These are phyloP conservation scores for Chlorella sp. DNA, from an alignment of 139 green algal genomes.

Conservation along the genomic window DNA sequence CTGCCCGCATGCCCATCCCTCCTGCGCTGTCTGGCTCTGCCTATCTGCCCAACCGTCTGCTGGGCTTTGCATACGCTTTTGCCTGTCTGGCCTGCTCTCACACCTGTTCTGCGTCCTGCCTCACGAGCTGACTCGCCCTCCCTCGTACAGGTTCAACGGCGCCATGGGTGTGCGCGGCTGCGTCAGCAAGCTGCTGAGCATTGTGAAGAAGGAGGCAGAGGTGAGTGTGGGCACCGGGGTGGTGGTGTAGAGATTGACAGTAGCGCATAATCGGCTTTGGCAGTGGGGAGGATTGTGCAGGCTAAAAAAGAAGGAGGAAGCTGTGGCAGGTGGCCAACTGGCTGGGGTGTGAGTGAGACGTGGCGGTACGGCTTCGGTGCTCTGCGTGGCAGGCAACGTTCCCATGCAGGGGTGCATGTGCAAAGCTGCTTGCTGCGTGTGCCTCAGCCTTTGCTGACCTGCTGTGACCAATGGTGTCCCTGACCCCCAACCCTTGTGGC, in stretches of 20 bases:
- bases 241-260: not conserved
- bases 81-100: not conserved
- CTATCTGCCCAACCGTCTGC: too few relatives aligned
- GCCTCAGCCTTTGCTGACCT: too few relatives aligned
- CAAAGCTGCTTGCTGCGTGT: too few relatives aligned
- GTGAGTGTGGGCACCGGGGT: not conserved
- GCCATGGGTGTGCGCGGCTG: constrained; percentile 24
- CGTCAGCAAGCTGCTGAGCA: constrained; percentile 29
- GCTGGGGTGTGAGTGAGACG: not conserved
- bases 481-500: not conserved
- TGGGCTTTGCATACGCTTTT: not conserved
- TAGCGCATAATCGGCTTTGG: not conserved
- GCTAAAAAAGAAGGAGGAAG: too few relatives aligned
- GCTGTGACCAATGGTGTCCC: not conserved
- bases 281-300: not conserved
- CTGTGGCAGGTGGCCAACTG: too few relatives aligned
- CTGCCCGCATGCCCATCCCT: too few relatives aligned
- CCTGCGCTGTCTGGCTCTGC: not conserved
- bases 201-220: constrained; percentile 33
- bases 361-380: too few relatives aligned
- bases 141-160: not conserved
- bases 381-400: too few relatives aligned
- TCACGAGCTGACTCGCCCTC: not conserved
- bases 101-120: not conserved
- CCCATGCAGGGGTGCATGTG: too few relatives aligned